Base-by-base conservation (phyloP, 2,329 filamentous ascomycete genomes). In the Raffaelea albimanens region DNA sequence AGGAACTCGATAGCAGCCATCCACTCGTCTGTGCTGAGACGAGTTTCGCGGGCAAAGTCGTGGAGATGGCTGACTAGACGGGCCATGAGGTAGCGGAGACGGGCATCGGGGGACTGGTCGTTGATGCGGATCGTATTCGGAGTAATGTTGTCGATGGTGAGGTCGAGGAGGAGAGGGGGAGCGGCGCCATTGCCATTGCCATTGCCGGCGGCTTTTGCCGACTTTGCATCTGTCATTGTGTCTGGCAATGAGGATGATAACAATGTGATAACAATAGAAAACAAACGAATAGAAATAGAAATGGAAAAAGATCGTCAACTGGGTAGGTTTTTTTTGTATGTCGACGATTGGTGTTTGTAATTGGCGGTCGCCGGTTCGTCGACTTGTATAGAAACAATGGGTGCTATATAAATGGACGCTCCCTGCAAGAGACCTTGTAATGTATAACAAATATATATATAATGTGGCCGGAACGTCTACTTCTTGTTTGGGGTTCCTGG, bases 101-200 rank as follows among this genome's bases (percentile, higher is more conserved):
- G 76, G 20, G 73, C 68, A 57, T 88, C 72, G 10, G 70, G 61
- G 57, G 78, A 78, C 67, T 82, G 77, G 10, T 83, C 83, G 67
- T 91, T 91, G 64, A 89, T 87, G 41, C 73, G 70, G 59, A 83
- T 73, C 29, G 83, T 81, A 58, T 89, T 88, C 44, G 83, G 77
- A 47, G 85, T 89, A 63, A 89, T 89, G 64, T 89, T 89, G 59
- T 87, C 83, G 54, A 83, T 83, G 2, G 82, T 88, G 33, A 89
- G 71, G 64, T 89, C 80, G 44, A 66, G 61, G 18, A 66, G 58
- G 29, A 34, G 31, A 2, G 55, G 53, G 8, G 45, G 29, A 11
- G 44, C 23, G 3, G 48, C 38, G 7, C 25, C 25, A 29, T 29
- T 29, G 4, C 49, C 19, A 23, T 41, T 40, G 34, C 34, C 34